A percentile compares a stretch with the other conserved stretches of the same genome.
Conservation (phyloP, 1,284 basidiomycete species). For the Tilletia setariae region DNA sequence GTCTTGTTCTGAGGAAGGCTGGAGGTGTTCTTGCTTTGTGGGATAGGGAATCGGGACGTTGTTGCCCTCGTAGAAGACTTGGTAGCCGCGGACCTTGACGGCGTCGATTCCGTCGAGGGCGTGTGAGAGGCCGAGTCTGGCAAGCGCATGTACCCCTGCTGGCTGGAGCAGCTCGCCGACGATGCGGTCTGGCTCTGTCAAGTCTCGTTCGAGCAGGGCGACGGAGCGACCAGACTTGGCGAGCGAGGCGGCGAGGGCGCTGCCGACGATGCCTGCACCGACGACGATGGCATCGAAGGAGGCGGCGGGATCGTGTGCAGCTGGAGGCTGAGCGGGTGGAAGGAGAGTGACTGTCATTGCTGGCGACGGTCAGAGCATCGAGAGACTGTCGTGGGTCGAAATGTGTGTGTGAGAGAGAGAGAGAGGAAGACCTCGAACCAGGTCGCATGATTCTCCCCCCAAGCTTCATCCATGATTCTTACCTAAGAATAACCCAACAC, state of each 20-base stretch:
- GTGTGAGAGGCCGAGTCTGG: conserved; percentile 70
- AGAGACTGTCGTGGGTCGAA: not conserved
- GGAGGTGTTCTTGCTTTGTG: conserved; percentile 43
- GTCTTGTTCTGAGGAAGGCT: conserved; percentile 20
- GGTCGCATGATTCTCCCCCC: too few relatives aligned
- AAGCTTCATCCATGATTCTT: too few relatives aligned
- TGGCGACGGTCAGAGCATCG: not conserved
- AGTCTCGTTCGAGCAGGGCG: conserved; percentile 62
- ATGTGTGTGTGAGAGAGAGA: too few relatives aligned
- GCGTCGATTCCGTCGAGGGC: conserved; percentile 81
- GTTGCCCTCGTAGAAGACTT: conserved; percentile 64
- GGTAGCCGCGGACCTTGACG: conserved; percentile 80
- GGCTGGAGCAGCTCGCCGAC: conserved; percentile 97
- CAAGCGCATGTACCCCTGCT: conserved; percentile 76
- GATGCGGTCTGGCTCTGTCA: conserved; percentile 89
- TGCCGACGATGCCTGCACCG: conserved; percentile 52
- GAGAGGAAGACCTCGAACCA: not conserved
- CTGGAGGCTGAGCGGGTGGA: not conserved
- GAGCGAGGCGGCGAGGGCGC: conserved; percentile 46
- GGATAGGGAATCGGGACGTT: conserved; percentile 87
- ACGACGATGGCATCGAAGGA: conserved; percentile 43
- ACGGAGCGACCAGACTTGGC: conserved; percentile 58
- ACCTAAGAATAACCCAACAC: too few relatives aligned
- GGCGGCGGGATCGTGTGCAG: not conserved
- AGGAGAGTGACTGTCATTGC: not conserved